Conservation (phyloP, 192 early-diverging fungal genomes). For the Haplosporangium gracile region DNA sequence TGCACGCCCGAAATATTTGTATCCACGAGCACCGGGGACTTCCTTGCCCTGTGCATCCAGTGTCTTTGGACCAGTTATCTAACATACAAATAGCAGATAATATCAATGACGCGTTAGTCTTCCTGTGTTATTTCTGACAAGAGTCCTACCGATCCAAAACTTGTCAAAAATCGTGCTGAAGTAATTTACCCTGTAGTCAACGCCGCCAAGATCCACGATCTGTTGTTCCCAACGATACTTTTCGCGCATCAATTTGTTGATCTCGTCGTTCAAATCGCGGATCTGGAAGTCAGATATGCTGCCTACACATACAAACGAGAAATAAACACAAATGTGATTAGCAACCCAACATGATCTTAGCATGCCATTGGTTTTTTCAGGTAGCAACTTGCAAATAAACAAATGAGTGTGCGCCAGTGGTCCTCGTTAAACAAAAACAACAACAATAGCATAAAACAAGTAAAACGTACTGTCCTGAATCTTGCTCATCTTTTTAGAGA, state of each 20-base stretch:
- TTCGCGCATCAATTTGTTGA: conserved; percentile 94
- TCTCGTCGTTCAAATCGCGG: conserved; percentile 95
- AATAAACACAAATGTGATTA: not conserved
- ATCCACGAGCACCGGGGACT: conserved; percentile 90
- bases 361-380: no score
- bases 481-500: conserved; percentile 87
- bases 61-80: conserved; percentile 82
- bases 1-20: conserved; percentile 98
- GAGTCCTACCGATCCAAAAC: no score
- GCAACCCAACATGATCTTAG: not conserved
- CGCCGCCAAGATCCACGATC: conserved; percentile 93
- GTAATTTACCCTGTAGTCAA: conserved; percentile 82
- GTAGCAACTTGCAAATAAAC: no score
- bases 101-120: not conserved
- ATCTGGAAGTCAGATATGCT: conserved; percentile 86
- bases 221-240: conserved; percentile 94
- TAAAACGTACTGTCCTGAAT: conserved; percentile 86
- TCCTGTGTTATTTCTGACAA: not conserved
- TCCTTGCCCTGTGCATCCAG: conserved; percentile 90
- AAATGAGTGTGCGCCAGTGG: no score
- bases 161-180: not conserved
- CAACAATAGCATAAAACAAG: not conserved
- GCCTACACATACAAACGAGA: not conserved
- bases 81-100: not conserved
- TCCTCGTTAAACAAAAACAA: not conserved